These are phyloP conservation scores for Nasturtium officinale DNA, from an alignment of 345 rosid genomes.

Conservation along the genomic window DNA sequence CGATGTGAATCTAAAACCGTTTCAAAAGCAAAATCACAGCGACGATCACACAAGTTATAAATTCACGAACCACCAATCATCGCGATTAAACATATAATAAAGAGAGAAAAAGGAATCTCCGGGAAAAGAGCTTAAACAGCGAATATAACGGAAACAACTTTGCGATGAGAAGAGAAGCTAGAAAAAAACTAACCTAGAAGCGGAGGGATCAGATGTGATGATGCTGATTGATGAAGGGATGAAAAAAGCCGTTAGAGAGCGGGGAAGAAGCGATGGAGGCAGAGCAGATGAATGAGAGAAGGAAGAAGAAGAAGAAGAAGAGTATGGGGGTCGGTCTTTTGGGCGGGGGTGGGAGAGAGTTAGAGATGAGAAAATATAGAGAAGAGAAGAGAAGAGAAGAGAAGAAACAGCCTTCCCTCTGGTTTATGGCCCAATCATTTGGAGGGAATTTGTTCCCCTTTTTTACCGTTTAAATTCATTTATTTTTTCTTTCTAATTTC, in stretches of 20 bases:
- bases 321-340: constrained; percentile 24
- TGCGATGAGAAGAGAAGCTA: neutral
- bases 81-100: neutral
- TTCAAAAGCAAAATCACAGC: constrained; percentile 12
- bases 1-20: neutral
- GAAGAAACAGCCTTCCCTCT: constrained; percentile 24
- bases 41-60: neutral
- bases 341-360: constrained; percentile 39
- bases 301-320: too few relatives aligned
- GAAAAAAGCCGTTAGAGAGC: constrained; percentile 2
- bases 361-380: neutral
- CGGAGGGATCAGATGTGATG: neutral
- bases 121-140: neutral
- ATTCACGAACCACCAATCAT: neutral
- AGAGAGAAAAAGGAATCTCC: neutral
- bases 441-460: constrained; percentile 72
- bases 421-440: constrained; percentile 59
- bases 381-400: neutral
- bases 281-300: neutral
- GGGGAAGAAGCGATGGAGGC: constrained; percentile 6
- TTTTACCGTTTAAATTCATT: constrained; percentile 34
- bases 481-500: neutral
- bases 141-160: neutral
- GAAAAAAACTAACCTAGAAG: constrained; percentile 27
- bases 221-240: neutral